Percentiles rank a stretch among this genome's conserved stretches.
Evolutionary conservation across 495 filamentous ascomycete genomes (phyloP).

Genomic region (Aspergillus bertholletiae): DNA sequence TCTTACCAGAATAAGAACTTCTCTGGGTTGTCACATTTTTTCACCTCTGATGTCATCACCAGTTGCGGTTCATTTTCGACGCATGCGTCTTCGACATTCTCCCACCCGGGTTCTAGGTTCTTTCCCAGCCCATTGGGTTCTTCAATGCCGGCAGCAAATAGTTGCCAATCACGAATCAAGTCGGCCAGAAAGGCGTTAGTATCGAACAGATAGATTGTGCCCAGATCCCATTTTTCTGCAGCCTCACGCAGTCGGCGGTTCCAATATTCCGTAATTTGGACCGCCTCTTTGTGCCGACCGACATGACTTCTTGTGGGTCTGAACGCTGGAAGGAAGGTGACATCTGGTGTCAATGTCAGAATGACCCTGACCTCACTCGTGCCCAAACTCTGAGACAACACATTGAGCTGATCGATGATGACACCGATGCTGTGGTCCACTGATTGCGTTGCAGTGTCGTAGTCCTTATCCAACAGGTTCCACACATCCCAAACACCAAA

Average conservation of each 20-base stretch:
- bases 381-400: constrained; percentile 35
- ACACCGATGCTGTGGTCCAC: constrained; percentile 40
- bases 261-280: constrained; percentile 42
- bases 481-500: constrained; percentile 53
- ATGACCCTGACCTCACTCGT: constrained; percentile 43
- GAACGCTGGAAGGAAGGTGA: constrained; percentile 49
- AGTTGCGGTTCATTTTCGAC: constrained; percentile 27
- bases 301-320: constrained; percentile 22
- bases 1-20: constrained; percentile 53
- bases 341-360: constrained; percentile 46
- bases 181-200: constrained; percentile 48
- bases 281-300: constrained; percentile 36
- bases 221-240: constrained; percentile 37
- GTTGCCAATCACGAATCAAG: constrained; percentile 44
- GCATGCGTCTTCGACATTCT: constrained; percentile 36
- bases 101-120: constrained; percentile 36
- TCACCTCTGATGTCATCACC: constrained; percentile 35
- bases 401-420: constrained; percentile 41
- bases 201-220: constrained; percentile 47
- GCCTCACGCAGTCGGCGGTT: constrained; percentile 40
- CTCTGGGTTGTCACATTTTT: constrained; percentile 42
- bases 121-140: constrained; percentile 41
- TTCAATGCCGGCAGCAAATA: constrained; percentile 39
- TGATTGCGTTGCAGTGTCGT: constrained; percentile 28
- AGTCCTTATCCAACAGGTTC: constrained; percentile 37